Conservation (phyloP, 1,284 basidiomycete genomes). For the Butyriboletus appendiculatus region DNA sequence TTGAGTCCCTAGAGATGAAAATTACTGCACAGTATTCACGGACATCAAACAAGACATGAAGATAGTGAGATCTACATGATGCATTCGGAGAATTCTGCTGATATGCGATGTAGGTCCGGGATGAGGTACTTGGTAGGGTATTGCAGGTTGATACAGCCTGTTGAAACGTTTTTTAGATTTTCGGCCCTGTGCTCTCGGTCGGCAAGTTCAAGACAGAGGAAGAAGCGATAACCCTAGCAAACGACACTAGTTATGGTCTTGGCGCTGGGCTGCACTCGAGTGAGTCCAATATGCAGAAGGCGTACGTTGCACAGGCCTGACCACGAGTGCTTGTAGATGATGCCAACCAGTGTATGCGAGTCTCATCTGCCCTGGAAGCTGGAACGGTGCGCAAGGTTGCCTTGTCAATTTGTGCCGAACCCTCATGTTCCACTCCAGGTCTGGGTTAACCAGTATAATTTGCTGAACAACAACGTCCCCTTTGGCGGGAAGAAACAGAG, state of each 20-base stretch:
- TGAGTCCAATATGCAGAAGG: constrained; percentile 36
- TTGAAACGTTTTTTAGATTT: constrained; percentile 56
- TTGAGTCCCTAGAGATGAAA: constrained; percentile 3
- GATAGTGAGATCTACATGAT: constrained; percentile 53
- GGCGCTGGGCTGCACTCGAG: constrained; percentile 90
- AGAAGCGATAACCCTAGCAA: constrained; percentile 78
- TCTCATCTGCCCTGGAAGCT: constrained; percentile 80
- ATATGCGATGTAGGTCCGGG: constrained; percentile 55
- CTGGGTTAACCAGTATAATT: constrained; percentile 89
- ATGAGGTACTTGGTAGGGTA: constrained; percentile 51
- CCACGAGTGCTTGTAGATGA: constrained; percentile 51
- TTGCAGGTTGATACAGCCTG: constrained; percentile 1
- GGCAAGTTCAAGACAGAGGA: constrained; percentile 80
- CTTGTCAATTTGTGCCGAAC: not conserved
- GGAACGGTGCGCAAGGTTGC: constrained; percentile 62
- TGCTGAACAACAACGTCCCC: constrained; percentile 81
- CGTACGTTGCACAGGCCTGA: not conserved
- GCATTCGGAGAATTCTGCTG: constrained; percentile 5
- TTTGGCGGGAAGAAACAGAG: constrained; percentile 93
- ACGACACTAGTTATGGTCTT: constrained; percentile 84
- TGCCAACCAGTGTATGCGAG: constrained; percentile 85
- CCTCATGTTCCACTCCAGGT: constrained; percentile 47
- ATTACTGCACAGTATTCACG: constrained; percentile 60
- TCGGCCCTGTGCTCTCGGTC: constrained; percentile 81
- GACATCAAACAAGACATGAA: constrained; percentile 74